Base-by-base conservation (phyloP, 2,329 filamentous ascomycete genomes). In the Cordyceps fumosorosea region DNA sequence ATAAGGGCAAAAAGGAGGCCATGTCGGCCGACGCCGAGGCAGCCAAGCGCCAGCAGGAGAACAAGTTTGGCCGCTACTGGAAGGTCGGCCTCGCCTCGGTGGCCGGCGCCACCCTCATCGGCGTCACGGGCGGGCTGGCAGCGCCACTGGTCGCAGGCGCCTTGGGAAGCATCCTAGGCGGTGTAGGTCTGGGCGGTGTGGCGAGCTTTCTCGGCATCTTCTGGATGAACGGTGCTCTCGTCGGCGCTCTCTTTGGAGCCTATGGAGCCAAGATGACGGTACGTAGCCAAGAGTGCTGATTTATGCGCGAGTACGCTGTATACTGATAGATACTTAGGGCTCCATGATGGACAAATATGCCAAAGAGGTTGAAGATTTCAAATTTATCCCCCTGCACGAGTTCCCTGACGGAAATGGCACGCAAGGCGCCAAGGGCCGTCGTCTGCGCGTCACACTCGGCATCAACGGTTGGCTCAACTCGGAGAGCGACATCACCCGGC, bases 41-140 rank as follows among this genome's bases (percentile, higher is more conserved):
- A 0, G 84, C 89, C 69, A 89, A 89, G 71, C 85, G 88, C 60
- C 83, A 83, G 16, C 86, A 93, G 65, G 83, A 90, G 63, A 89
- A 89, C 60, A 85, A 89, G 67, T 76, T 82, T 10, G 81, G 84
- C 22, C 81, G 92, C 10, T 89, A 89, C 72, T 96, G 91, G 90
- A 97, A 96, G 72, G 91, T 97, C 22, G 91, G 93, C 0, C 80
- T 97, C 29, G 93, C 93, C 0, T 90, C 89, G 10, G 91, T 96
- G 0, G 92, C 91, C 0, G 93, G 93, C 12, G 93, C 93, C 1
- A 90, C 90, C 0, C 78, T 96, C 1, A 93, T 97, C n/a, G 93
- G 93, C 6, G 84, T 97, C 3, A 96, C 92, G 0, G 93, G 93
- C 20, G 93, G 93, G 2, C 80, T 96, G n/a, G 93, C 93, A 1